A percentile compares a stretch with the other conserved stretches of the same genome.
Evolutionary conservation across 352 stramenopile species (phyloP).

Genomic region (Pythium sukuiense): DNA sequence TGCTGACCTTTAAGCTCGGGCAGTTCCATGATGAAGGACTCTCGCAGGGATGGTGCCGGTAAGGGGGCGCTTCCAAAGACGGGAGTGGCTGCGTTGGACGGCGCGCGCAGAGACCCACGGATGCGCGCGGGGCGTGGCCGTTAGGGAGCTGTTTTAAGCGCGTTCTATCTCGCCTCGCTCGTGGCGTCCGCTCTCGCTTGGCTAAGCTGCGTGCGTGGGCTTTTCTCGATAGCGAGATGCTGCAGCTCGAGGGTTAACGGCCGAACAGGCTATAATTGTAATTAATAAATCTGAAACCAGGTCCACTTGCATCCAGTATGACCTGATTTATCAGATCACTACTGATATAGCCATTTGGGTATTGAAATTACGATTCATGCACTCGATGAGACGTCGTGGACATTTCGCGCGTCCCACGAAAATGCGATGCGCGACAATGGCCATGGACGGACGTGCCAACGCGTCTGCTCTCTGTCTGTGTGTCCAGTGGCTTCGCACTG

Average conservation of each 20-base stretch:
- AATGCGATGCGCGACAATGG: slow-evolving; percentile 3
- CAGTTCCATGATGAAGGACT: slow-evolving; percentile 54
- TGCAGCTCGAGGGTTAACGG: slow-evolving; percentile 2
- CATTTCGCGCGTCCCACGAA: background rate
- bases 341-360: background rate
- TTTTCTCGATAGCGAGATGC: slow-evolving; percentile 14
- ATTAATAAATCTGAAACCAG: slow-evolving; percentile 19
- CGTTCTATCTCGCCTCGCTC: background rate
- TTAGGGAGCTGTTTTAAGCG: slow-evolving; percentile 21
- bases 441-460: background rate
- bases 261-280: slow-evolving; percentile 9
- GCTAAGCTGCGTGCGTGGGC: slow-evolving; percentile 4
- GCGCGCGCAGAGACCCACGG: background rate
- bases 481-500: background rate
- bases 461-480: background rate
- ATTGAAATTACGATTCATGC: background rate
- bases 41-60: background rate
- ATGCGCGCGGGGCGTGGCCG: background rate
- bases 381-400: slow-evolving; percentile 12
- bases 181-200: background rate
- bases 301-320: background rate
- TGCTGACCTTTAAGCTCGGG: slow-evolving; percentile 76
- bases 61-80: background rate
- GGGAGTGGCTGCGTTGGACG: slow-evolving; percentile 3
- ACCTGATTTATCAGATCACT: slow-evolving; percentile 1